phyloP scores from a whole-genome alignment of 768 basidiomycete species.

The Lactarius quietus region DNA sequence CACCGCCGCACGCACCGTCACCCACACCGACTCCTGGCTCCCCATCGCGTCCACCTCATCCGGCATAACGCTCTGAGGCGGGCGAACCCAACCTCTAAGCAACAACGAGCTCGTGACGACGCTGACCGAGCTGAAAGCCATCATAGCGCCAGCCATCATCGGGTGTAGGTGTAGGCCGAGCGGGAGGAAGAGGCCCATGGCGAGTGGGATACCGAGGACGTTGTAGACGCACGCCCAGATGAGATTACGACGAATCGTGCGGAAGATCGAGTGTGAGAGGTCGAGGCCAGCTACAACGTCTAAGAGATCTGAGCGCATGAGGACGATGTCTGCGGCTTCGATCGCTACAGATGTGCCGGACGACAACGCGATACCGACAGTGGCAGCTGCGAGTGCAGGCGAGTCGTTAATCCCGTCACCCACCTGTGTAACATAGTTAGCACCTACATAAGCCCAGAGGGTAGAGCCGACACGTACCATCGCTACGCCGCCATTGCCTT shows the following conservation, averaged over 20 bases:
- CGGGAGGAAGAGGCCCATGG: slow-evolving; percentile 95
- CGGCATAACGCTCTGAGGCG: slow-evolving; percentile 65
- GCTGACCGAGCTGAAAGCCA: slow-evolving; percentile 97
- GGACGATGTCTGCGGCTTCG: slow-evolving; percentile 96
- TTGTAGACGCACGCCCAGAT: slow-evolving; percentile 97
- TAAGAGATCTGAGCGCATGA: slow-evolving; percentile 94
- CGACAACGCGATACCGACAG: slow-evolving; percentile 94
- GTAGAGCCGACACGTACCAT: slow-evolving; percentile 61
- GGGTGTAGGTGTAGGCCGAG: slow-evolving; percentile 92
- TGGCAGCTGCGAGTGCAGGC: slow-evolving; percentile 93
- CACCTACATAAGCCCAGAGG: not conserved
- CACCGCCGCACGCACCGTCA: slow-evolving; percentile 42
- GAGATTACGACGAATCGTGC: slow-evolving; percentile 88
- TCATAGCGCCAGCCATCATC: slow-evolving; percentile 97
- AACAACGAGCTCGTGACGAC: slow-evolving; percentile 89
- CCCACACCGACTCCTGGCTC: slow-evolving; percentile 38
- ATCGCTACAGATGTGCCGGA: slow-evolving; percentile 97
- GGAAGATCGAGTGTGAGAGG: slow-evolving; percentile 84
- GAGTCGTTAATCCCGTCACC: slow-evolving; percentile 99
- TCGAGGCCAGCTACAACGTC: slow-evolving; percentile 97
- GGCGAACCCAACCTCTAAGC: slow-evolving; percentile 80
- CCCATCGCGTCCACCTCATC: slow-evolving; percentile 37
- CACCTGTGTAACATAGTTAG: slow-evolving; percentile 49
- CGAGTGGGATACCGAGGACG: slow-evolving; percentile 88
- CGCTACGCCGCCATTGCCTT: slow-evolving; percentile 74